A percentile compares a stretch with the other conserved stretches of the same genome.
Conservation (phyloP, 352 stramenopile species). For the Phytophthora hibernalis region DNA sequence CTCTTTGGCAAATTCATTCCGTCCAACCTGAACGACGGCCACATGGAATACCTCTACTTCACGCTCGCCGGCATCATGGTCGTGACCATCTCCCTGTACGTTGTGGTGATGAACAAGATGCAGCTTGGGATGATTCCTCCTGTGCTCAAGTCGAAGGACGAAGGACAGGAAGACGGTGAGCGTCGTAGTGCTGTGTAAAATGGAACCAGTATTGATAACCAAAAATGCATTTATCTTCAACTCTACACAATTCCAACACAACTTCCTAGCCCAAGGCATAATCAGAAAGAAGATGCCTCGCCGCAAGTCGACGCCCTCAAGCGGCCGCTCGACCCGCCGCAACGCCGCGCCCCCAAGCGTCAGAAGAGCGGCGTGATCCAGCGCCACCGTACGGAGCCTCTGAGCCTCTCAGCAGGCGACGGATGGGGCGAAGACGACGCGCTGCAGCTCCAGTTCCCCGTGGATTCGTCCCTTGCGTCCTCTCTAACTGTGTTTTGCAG, state of each 20-base stretch:
- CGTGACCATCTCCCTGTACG: constrained; percentile 42
- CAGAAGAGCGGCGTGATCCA: not conserved
- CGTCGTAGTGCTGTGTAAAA: not conserved
- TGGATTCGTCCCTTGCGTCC: constrained; percentile 7
- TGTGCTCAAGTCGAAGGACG: constrained; percentile 3
- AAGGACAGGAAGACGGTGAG: not conserved
- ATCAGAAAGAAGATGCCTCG: constrained; percentile 19
- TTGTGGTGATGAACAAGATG: constrained; percentile 43
- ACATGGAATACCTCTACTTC: constrained; percentile 57
- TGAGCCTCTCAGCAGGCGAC: constrained; percentile 12
- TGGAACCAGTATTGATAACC: not conserved
- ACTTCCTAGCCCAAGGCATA: not conserved
- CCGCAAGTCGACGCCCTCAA: constrained; percentile 32
- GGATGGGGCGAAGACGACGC: constrained; percentile 3
- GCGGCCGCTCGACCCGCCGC: constrained; percentile 4
- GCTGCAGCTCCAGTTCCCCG: constrained; percentile 19
- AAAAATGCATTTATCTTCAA: not conserved
- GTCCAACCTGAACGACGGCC: constrained; percentile 55
- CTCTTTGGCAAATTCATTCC: constrained; percentile 58
- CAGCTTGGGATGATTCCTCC: constrained; percentile 32
- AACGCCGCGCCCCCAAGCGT: constrained; percentile 18
- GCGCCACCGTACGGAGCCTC: constrained; percentile 11
- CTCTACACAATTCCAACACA: not conserved
- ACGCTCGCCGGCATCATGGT: constrained; percentile 37
- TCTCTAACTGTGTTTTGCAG: constrained; percentile 17